Conservation (phyloP, 345 rosid species). For the Moricandia arvensis region DNA sequence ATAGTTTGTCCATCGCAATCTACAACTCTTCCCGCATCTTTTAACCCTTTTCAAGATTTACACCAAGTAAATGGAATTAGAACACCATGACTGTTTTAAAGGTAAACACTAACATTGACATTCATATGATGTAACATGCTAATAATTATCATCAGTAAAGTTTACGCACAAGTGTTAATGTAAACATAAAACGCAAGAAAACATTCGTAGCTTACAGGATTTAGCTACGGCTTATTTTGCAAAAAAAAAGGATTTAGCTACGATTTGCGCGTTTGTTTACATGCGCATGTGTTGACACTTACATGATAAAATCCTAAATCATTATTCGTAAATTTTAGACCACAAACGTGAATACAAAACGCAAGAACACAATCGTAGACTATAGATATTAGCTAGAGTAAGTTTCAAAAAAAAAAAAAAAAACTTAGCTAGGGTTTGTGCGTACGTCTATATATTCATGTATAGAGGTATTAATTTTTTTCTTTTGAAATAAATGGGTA, state of each 20-base stretch:
- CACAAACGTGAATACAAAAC: conserved; percentile 1
- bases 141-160: not conserved
- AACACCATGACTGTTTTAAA: not conserved
- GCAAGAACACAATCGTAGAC: not conserved
- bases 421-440: not conserved
- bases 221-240: not conserved
- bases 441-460: not conserved
- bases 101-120: not conserved
- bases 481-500: too few species aligned
- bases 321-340: not conserved
- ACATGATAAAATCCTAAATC: conserved; percentile 1
- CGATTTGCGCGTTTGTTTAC: not conserved
- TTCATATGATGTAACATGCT: not conserved
- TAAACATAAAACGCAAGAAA: not conserved
- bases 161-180: not conserved
- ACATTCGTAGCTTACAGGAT: not conserved
- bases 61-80: not conserved
- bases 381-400: not conserved
- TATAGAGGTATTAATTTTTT: too few species aligned
- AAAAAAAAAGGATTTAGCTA: not conserved
- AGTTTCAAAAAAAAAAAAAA: too few species aligned
- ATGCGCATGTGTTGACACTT: not conserved
- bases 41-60: conserved; percentile 32
- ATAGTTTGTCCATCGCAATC: conserved; percentile 43
- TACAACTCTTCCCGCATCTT: conserved; percentile 42